These are phyloP conservation scores for Pythium brassicae DNA, from an alignment of 352 stramenopile genomes.

Conservation along the genomic window DNA sequence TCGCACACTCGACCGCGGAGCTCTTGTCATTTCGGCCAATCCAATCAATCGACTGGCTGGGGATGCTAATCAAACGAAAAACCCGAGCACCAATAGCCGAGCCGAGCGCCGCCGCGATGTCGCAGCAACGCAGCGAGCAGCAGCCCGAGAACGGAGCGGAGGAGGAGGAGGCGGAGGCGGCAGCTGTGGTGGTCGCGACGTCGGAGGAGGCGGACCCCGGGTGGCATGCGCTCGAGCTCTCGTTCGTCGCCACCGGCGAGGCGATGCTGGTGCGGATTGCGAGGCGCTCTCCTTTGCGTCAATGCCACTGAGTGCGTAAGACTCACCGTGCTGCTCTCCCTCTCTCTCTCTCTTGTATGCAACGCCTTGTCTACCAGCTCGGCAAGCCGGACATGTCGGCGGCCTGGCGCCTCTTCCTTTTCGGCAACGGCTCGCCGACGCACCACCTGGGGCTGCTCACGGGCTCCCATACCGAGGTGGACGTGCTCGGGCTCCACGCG, in stretches of 20 bases:
- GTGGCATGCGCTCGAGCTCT: slow-evolving; percentile 14
- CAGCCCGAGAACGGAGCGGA: too few relatives aligned
- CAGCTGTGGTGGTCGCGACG: not conserved
- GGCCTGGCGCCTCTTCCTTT: slow-evolving; percentile 79
- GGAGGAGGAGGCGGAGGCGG: too few relatives aligned
- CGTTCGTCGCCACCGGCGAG: slow-evolving; percentile 11
- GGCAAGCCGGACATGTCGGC: slow-evolving; percentile 55
- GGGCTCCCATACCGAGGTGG: slow-evolving; percentile 65
- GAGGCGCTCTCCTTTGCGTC: too few relatives aligned
- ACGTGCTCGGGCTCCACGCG: slow-evolving; percentile 63
- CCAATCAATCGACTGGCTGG: too few relatives aligned
- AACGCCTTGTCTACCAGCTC: slow-evolving; percentile 24
- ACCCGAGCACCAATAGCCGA: too few relatives aligned
- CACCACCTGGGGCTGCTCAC: slow-evolving; percentile 77
- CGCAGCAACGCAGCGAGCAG: not conserved
- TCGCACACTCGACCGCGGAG: too few relatives aligned
- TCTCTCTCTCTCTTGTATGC: not conserved
- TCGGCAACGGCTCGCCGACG: slow-evolving; percentile 80
- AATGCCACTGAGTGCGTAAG: too few relatives aligned
- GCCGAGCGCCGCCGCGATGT: too few relatives aligned
- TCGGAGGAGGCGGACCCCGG: slow-evolving; percentile 2
- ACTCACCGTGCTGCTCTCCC: too few relatives aligned
- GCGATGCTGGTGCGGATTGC: slow-evolving; percentile 10
- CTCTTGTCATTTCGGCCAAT: too few relatives aligned
- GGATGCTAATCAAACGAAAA: too few relatives aligned